A percentile compares a stretch with the other conserved stretches of the same genome.
phyloP scores from a whole-genome alignment of 1,284 basidiomycete species.

The Tilletia setariae region DNA sequence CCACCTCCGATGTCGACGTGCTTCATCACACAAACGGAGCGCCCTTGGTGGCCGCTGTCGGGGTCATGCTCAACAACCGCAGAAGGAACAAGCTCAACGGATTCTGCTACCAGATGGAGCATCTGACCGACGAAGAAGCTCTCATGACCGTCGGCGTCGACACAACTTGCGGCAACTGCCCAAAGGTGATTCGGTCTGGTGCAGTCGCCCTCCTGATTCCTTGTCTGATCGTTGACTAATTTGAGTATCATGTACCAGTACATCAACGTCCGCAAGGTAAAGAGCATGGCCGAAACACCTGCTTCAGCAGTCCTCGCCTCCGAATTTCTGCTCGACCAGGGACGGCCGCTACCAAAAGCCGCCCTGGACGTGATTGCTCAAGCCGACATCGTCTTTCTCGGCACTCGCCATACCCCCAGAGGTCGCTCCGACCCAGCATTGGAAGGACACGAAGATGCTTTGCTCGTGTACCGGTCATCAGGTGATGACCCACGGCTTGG shows the following conservation, averaged over 20 bases:
- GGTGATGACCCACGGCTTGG: conserved; percentile 15
- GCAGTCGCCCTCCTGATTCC: too few relatives aligned
- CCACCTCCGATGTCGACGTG: neutral
- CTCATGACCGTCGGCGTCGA: neutral
- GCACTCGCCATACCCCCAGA: conserved; percentile 15
- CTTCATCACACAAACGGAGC: conserved; percentile 15
- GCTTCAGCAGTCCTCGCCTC: neutral
- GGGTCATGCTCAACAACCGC: conserved; percentile 24
- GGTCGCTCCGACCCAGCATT: conserved; percentile 1
- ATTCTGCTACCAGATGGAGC: conserved; percentile 3
- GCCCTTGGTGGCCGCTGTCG: conserved; percentile 17
- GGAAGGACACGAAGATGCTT: neutral
- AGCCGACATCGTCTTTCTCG: conserved; percentile 19
- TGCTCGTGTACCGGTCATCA: conserved; percentile 2
- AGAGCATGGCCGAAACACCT: neutral
- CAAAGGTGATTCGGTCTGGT: conserved; percentile 14
- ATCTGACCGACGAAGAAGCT: neutral
- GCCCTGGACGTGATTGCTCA: conserved; percentile 10
- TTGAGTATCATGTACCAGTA: too few relatives aligned
- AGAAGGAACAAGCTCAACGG: conserved; percentile 23
- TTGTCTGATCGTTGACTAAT: too few relatives aligned
- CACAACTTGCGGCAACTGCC: conserved; percentile 21
- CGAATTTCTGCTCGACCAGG: neutral
- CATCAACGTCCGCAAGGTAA: conserved; percentile 14
- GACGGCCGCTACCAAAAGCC: neutral